phyloP scores from a whole-genome alignment of 1,139 yeast species.

The Pneumocystis jirovecii region DNA sequence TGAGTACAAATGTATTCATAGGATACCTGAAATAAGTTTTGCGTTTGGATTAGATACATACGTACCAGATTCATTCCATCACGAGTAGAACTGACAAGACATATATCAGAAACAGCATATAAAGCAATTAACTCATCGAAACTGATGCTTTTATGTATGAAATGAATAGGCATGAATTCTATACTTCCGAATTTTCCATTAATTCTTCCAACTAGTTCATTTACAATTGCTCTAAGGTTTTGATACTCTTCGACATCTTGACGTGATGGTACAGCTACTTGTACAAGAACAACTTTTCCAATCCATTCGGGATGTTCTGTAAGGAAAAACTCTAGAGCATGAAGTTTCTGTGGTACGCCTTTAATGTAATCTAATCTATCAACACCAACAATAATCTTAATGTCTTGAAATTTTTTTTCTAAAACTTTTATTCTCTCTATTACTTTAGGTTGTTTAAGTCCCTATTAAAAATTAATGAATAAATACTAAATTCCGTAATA shows the following conservation, averaged over 20 bases:
- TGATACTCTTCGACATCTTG: slow-evolving; percentile 98
- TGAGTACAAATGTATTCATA: slow-evolving; percentile 97
- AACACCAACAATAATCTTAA: slow-evolving; percentile 85
- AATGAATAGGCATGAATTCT: slow-evolving; percentile 95
- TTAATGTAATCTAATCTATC: slow-evolving; percentile 91
- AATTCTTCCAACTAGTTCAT: slow-evolving; percentile 90
- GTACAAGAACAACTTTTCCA: slow-evolving; percentile 89
- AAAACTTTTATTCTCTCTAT: slow-evolving; percentile 49
- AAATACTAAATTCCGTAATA: not conserved
- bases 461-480: slow-evolving; percentile 21
- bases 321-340: slow-evolving; percentile 83
- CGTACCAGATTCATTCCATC: slow-evolving; percentile 93
- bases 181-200: slow-evolving; percentile 94
- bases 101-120: slow-evolving; percentile 74
- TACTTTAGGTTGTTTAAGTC: slow-evolving; percentile 50
- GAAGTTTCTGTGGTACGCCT: slow-evolving; percentile 92
- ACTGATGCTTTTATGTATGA: slow-evolving; percentile 80
- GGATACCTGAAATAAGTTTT: slow-evolving; percentile 23
- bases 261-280: slow-evolving; percentile 94
- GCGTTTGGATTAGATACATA: not conserved
- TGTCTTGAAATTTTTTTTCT: slow-evolving; percentile 46
- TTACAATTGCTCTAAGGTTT: slow-evolving; percentile 79
- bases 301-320: slow-evolving; percentile 96
- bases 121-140: slow-evolving; percentile 83
- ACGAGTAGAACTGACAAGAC: slow-evolving; percentile 83